Conservation (phyloP, 1,284 basidiomycete genomes). For the Naganishia liquefaciens region DNA sequence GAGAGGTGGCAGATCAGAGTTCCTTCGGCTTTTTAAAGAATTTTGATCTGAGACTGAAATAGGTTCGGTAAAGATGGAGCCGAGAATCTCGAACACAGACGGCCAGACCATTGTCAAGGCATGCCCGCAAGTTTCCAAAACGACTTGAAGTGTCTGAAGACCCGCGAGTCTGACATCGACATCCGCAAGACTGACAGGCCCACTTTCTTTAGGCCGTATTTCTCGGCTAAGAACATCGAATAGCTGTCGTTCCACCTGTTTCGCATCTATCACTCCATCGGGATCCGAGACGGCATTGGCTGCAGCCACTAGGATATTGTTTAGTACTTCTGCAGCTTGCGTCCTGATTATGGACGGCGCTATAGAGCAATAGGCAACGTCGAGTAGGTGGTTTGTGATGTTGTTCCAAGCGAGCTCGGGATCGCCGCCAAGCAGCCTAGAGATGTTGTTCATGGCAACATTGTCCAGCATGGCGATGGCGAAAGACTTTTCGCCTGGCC, state of each 20-base stretch:
- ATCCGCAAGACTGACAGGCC: constrained; percentile 45
- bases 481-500: constrained; percentile 63
- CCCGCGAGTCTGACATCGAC: constrained; percentile 81
- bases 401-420: constrained; percentile 83
- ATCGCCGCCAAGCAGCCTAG: constrained; percentile 75
- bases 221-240: constrained; percentile 79
- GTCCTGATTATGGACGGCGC: constrained; percentile 78
- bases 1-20: constrained; percentile 21
- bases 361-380: constrained; percentile 62
- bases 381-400: constrained; percentile 74
- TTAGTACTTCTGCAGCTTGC: constrained; percentile 82
- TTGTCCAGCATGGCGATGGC: constrained; percentile 80
- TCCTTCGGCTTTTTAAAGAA: constrained; percentile 6
- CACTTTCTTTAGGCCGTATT: constrained; percentile 58
- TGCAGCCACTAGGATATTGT: constrained; percentile 70
- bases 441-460: constrained; percentile 77
- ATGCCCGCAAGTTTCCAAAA: constrained; percentile 87
- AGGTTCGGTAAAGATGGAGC: constrained; percentile 66
- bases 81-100: constrained; percentile 84
- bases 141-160: constrained; percentile 81
- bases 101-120: constrained; percentile 89
- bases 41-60: neutral
- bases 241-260: constrained; percentile 74
- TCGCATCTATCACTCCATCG: constrained; percentile 58
- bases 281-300: constrained; percentile 64